Percentiles rank a stretch among this genome's conserved stretches.
Conservation (phyloP, 2,329 filamentous ascomycete genomes). For the Domatiomyces catenatus region DNA sequence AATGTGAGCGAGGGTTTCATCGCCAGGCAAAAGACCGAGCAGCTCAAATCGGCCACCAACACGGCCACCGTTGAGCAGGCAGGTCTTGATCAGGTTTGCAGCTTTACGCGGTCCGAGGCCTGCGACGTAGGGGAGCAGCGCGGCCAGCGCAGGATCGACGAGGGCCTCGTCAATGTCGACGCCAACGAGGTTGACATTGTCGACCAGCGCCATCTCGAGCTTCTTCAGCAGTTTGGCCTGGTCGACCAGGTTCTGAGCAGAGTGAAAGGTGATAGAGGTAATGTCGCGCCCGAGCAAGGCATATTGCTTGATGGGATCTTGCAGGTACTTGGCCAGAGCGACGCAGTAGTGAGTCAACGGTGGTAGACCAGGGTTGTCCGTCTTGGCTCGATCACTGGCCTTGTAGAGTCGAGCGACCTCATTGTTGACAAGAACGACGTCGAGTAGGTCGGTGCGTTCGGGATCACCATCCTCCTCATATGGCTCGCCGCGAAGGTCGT, state of each 20-base stretch:
- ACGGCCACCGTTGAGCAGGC: constrained; percentile 77
- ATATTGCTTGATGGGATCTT: constrained; percentile 93
- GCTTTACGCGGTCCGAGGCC: constrained; percentile 88
- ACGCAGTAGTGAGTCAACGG: constrained; percentile 79
- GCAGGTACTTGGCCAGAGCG: constrained; percentile 75
- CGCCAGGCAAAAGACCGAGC: constrained; percentile 39
- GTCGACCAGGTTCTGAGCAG: constrained; percentile 74
- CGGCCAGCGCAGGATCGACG: constrained; percentile 63
- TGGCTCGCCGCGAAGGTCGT: constrained; percentile 62
- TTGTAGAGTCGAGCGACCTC: constrained; percentile 95
- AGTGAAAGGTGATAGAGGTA: constrained; percentile 71
- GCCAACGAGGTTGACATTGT: constrained; percentile 94
- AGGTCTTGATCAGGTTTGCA: constrained; percentile 67
- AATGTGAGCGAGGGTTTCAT: constrained; percentile 60
- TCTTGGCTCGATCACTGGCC: constrained; percentile 62
- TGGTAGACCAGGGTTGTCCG: constrained; percentile 66
- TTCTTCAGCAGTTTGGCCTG: constrained; percentile 74
- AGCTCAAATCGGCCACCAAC: constrained; percentile 76
- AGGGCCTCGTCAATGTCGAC: constrained; percentile 91
- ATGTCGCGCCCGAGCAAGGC: constrained; percentile 82
- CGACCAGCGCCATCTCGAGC: constrained; percentile 91
- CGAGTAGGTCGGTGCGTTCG: constrained; percentile 61
- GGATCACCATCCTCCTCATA: constrained; percentile 72
- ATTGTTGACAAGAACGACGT: constrained; percentile 85
- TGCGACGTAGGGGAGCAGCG: constrained; percentile 77